Base-by-base conservation (phyloP, 495 filamentous ascomycete genomes). In the Neurospora sp. region DNA sequence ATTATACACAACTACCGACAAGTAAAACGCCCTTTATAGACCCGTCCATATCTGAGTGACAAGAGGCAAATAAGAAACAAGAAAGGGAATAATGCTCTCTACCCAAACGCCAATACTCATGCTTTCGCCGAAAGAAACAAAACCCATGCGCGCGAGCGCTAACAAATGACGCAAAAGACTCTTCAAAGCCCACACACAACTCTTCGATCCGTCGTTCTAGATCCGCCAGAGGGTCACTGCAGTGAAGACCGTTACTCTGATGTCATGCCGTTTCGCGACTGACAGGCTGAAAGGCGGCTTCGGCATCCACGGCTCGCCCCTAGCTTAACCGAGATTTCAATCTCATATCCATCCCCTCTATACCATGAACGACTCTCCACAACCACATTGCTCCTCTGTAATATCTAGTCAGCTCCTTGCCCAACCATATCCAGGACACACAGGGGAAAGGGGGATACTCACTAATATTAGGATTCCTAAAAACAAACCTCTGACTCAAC, bases 401-500 rank as follows among this genome's bases (percentile, higher is more conserved):
- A 31, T 31, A 31, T 31, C 27, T 31, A 31, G 27, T 31, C 27
- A 31, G 27, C 27, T 72, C 0, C 40, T 16, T 14, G 4, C 39
- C 27, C 27, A 31, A 31, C 27, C 27, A 31, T 31, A 31, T 31
- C 27, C 27, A 31, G 27, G 27, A 31, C 39, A 14, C 39, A 41
- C 40, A 8, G 18, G 10, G 40, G 27, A 23, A 40, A 4, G 2
- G 5, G 35, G 54, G 78, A 37, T 31, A 91, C 95, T 89, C 83
- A 97, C 94, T 98, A 79, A 98, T 98, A 80, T 99, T 99, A 39
- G 96, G 96, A 83, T 99, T 99, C 79, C 89, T 89, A 83, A 99
- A 99, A 74, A 97, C 90, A 84, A 99, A 99, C 77, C 91, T 86
- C 79, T 91, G 87, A 80, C 89, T 96, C 77, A 99, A 80, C 82